Base-by-base conservation (phyloP, 164 flowering plant genomes). In the Amborella trichopoda region DNA sequence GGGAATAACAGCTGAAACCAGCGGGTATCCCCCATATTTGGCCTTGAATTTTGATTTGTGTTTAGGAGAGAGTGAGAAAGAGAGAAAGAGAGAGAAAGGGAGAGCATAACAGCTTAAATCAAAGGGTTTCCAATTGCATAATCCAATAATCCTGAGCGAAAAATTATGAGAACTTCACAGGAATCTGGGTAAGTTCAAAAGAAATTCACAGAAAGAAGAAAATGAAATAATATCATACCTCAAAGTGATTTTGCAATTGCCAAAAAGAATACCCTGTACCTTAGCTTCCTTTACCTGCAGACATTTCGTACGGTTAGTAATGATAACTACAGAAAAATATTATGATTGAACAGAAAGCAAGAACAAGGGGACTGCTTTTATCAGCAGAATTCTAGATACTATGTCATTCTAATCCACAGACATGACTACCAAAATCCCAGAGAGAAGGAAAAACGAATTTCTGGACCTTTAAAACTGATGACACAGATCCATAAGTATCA, bases 401-500 rank as follows among this genome's bases (percentile, higher is more conserved):
- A n/a, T n/a, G n/a, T n/a, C n/a, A n/a, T n/a, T n/a, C n/a, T n/a
- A n/a, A n/a, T 32, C n/a, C 1, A 10, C 36, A 32, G 36, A n/a
- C 36, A 32, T n/a, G 11, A 30, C 17, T 21, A 34, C 3, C 39
- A 21, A 10, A 41, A 3, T 23, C 11, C 28, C 36, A 9, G 3
- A 13, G 25, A 22, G 19, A 37, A 33, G 4, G 45, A 11, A 11
- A 32, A 40, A 37, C 41, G n/a, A 37, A 6, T 10, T 37, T 5
- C 41, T n/a, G 3, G 56, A 80, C 99, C 88, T 88, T 87, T 40
- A 91, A 45, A 11, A 87, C 68, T 34, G 99, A 82, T 54, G 94
- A 81, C 14, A 82, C 72, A 21, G 96, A 87, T 62, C 96, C 96
- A 77, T 76, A 87, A 32, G 78, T 1, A 64, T 87, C 99, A 67